Conservation (phyloP, 345 rosid species). For the Durio zibethinus region DNA sequence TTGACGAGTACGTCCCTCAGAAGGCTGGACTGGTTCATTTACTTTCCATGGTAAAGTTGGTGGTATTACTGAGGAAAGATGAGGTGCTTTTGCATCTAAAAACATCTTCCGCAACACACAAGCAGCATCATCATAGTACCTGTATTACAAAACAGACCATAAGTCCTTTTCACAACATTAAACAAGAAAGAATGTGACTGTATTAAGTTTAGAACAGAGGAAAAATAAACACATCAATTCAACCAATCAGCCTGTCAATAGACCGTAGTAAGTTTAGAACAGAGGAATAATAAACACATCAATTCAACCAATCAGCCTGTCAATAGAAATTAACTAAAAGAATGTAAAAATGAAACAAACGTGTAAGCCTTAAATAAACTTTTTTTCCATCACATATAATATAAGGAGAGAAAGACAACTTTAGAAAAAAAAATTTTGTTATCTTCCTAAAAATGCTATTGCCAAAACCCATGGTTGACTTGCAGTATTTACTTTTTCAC, state of each 20-base stretch:
- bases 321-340: not conserved
- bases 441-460: not conserved
- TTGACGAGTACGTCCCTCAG: constrained; percentile 90
- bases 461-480: not conserved
- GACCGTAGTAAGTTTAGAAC: not conserved
- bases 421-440: not conserved
- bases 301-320: not conserved
- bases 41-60: constrained; percentile 92
- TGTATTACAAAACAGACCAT: constrained; percentile 25
- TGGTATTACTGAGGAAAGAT: constrained; percentile 87
- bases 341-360: not conserved
- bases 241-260: no score
- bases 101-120: constrained; percentile 95
- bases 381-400: not conserved
- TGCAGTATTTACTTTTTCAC: not conserved
- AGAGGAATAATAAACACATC: not conserved
- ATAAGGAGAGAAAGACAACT: not conserved
- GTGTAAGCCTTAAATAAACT: not conserved
- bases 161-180: not conserved
- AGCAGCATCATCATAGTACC: constrained; percentile 98
- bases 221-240: not conserved
- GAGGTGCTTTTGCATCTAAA: constrained; percentile 99
- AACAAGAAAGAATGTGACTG: not conserved
- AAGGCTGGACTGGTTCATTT: constrained; percentile 69
- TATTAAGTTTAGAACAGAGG: not conserved